A percentile compares a stretch with the other conserved stretches of the same genome.
Evolutionary conservation across 2,329 filamentous ascomycete genomes (phyloP).

Genomic region (Alternaria sp.): DNA sequence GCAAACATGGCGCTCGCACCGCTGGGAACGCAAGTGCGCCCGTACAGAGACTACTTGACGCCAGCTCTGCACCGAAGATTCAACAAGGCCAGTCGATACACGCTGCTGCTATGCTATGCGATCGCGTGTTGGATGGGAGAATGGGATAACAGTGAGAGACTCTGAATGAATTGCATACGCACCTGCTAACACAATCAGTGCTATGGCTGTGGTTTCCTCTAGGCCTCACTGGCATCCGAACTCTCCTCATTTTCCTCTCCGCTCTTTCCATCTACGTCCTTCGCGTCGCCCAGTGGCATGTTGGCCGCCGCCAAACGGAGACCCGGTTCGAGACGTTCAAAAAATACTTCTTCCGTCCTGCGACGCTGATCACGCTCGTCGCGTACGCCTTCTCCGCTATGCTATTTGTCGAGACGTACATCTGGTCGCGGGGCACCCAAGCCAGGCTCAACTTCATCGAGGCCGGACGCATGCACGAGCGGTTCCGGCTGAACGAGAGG

Average conservation of each 20-base stretch:
- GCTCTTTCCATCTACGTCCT: conserved; percentile 81
- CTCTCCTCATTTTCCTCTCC: conserved; percentile 76
- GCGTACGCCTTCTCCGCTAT: conserved; percentile 81
- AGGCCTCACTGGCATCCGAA: conserved; percentile 75
- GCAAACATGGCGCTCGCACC: conserved; percentile 33
- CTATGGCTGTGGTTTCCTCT: conserved; percentile 89
- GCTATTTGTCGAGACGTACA: conserved; percentile 80
- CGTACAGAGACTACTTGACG: conserved; percentile 90
- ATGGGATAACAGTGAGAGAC: conserved; percentile 67
- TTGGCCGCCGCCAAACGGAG: conserved; percentile 66
- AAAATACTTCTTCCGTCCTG: conserved; percentile 62
- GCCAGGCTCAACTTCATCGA: conserved; percentile 76
- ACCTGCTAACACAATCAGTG: conserved; percentile 56
- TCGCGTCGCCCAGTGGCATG: conserved; percentile 81
- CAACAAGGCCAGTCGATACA: conserved; percentile 73
- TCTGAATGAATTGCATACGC: background rate
- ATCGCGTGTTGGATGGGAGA: conserved; percentile 73
- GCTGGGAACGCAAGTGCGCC: conserved; percentile 57
- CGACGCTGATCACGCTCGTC: conserved; percentile 71
- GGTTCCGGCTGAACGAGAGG: conserved; percentile 81
- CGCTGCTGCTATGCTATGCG: conserved; percentile 74
- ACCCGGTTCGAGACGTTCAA: conserved; percentile 71
- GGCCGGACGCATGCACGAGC: conserved; percentile 68
- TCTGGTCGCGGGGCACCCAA: conserved; percentile 69
- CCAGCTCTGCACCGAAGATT: conserved; percentile 88